These are phyloP conservation scores for Microdochium nivale DNA, from an alignment of 2,329 filamentous ascomycete species.

Conservation along the genomic window DNA sequence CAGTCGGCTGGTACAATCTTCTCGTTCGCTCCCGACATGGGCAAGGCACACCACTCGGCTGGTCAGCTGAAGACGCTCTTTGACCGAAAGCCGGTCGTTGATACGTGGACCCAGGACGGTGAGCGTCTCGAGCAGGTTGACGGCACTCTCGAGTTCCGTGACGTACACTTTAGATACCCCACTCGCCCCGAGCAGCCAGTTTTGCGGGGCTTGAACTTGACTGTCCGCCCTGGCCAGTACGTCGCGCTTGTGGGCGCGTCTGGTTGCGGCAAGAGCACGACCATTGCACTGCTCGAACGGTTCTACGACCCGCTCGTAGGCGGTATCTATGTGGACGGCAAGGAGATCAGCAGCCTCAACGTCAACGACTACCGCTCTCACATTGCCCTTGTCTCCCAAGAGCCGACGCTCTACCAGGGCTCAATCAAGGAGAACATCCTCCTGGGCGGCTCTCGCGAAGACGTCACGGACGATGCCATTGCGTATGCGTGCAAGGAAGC, in stretches of 20 bases:
- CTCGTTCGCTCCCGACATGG: slow-evolving; percentile 86
- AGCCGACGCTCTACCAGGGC: slow-evolving; percentile 90
- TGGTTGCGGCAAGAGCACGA: slow-evolving; percentile 90
- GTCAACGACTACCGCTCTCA: slow-evolving; percentile 77
- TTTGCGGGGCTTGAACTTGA: slow-evolving; percentile 71
- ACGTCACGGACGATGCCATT: slow-evolving; percentile 63
- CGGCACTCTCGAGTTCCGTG: slow-evolving; percentile 78
- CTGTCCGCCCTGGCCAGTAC: slow-evolving; percentile 69
- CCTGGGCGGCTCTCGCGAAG: slow-evolving; percentile 60
- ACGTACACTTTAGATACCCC: slow-evolving; percentile 92
- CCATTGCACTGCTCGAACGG: slow-evolving; percentile 82
- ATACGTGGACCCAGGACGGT: slow-evolving; percentile 69
- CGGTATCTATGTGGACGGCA: slow-evolving; percentile 71
- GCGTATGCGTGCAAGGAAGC: slow-evolving; percentile 77
- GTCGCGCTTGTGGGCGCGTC: slow-evolving; percentile 88
- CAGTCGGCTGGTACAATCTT: slow-evolving; percentile 88
- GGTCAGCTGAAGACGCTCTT: slow-evolving; percentile 74
- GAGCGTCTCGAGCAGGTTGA: slow-evolving; percentile 54
- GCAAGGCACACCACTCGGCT: slow-evolving; percentile 82
- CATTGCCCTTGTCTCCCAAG: slow-evolving; percentile 85
- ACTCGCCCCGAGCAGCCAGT: slow-evolving; percentile 89
- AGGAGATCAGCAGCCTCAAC: slow-evolving; percentile 73
- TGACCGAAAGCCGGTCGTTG: slow-evolving; percentile 73
- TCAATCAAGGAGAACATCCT: slow-evolving; percentile 86
- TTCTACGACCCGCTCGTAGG: slow-evolving; percentile 88